Conservation (phyloP, 495 filamentous ascomycete species). For the Diplogelasinospora grovesii region DNA sequence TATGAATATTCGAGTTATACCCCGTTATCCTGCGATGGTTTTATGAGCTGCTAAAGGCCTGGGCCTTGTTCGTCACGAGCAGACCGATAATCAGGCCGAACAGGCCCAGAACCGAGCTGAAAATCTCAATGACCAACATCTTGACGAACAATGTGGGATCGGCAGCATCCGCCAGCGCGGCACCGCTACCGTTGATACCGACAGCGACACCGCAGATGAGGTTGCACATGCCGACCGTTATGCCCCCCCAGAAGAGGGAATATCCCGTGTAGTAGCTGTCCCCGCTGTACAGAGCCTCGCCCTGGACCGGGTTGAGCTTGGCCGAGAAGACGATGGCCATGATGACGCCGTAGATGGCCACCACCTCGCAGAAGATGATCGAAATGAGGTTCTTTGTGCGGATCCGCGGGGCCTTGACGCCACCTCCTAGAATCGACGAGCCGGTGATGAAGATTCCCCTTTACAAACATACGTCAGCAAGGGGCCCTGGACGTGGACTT, state of each 20-base stretch:
- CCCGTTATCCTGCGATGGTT: too few species aligned
- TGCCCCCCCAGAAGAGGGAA: slow-evolving; percentile 90
- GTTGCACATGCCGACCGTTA: slow-evolving; percentile 93
- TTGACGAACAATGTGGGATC: slow-evolving; percentile 96
- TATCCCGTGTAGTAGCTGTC: slow-evolving; percentile 92
- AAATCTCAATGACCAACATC: slow-evolving; percentile 98
- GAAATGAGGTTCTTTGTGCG: slow-evolving; percentile 99
- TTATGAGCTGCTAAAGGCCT: slow-evolving; percentile 63
- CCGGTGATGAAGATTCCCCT: slow-evolving; percentile 99
- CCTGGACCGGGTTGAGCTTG: slow-evolving; percentile 66
- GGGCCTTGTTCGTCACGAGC: slow-evolving; percentile 73
- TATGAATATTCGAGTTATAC: too few species aligned
- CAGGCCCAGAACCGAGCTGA: slow-evolving; percentile 95
- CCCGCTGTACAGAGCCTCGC: slow-evolving; percentile 54
- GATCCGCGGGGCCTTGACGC: slow-evolving; percentile 92
- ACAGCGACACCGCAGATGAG: slow-evolving; percentile 94
- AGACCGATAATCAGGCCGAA: slow-evolving; percentile 96
- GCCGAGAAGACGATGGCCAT: slow-evolving; percentile 97
- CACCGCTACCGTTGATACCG: slow-evolving; percentile 95
- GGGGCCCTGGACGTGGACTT: not conserved
- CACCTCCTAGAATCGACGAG: slow-evolving; percentile 95
- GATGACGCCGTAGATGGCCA: slow-evolving; percentile 99
- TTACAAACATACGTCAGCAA: not conserved
- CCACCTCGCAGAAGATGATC: slow-evolving; percentile 99
- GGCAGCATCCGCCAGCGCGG: slow-evolving; percentile 91